Base-by-base conservation (phyloP, 148 eudicot species). In the Chenopodium quinoa region DNA sequence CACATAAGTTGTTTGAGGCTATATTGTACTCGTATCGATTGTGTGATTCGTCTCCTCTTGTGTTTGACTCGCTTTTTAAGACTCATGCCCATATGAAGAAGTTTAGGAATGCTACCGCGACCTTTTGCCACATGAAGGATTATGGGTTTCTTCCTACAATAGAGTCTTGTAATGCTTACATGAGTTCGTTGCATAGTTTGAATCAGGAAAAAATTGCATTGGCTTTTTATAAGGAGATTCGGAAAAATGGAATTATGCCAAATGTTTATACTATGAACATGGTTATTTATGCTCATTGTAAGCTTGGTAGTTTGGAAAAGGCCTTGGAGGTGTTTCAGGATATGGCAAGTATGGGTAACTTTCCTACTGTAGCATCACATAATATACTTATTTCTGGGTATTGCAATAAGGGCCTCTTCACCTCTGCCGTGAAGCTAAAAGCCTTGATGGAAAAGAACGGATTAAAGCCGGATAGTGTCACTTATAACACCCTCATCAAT, bases 1-100 rank as follows among this genome's bases (percentile, higher is more conserved):
- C 85, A 2, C 9, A 77, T 48, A 89, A 81, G 86, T 79, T 88
- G 70, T 90, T 88, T 79, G 90, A 90, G 66, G 84, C 91, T 7
- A 67, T 92, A 56, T 79, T 94, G 66, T 80, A 90, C 81, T 85
- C 93, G 72, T 94, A 94, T 82, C 86, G 91, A 77, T 37, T 91
- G 77, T 91, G 90, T 74, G 98, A 94, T 84, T 94, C 97, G 9
- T 90, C 94, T 16, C 86, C 93, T 9, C 82, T 83, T 84, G 98
- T 91, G 9, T 94, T 94, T 70, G 96, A 94, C 77, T 65, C 83
- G 23, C 83, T 94, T 76, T 94, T 94, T 81, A 92, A 89, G 82
- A 88, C 91, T 22, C 85, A 83, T 78, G 96, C 98, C 1, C 92
- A 86, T 67, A 31, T 91, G 90, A 89, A 83, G 86, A 91, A 89